Evolutionary conservation across 1,284 basidiomycete species (phyloP), one percentile per base, ranked within the genome.

Genomic region (Trichosporon sp.): DNA sequence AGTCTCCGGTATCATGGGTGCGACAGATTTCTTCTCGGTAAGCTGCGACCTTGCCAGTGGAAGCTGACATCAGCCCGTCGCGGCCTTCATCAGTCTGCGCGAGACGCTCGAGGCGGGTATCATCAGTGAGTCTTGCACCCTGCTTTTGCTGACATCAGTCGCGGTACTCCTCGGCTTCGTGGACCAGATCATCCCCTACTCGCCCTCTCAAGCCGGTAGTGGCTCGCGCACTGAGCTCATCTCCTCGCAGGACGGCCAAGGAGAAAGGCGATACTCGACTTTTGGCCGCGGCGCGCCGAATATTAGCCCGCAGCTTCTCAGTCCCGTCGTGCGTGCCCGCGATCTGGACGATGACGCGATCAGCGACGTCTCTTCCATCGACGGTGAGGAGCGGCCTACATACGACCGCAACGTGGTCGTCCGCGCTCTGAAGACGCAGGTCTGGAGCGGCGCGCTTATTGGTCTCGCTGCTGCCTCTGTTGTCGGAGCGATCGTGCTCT

Each of bases 101-200:
- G 93, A 96, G 87, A 91, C 92, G 1, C 88, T 96, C 75, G 93
- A 96, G 85, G 92, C 92, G 7, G 90, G 89, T 67, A 91, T 96
- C 85, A 93, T 96, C 86, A 85, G 95, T 84, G 56, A 63, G 79
- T 76, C 16, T 6, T 19, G 4, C 32, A 16, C 16, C 7, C 65
- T 14, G 43, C 14, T 6, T 26, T 11, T 2, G 0, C 3, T 16
- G 11, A 12, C 4, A 7, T 51, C 65, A 81, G 80, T 81, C 70
- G 92, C 92, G 8, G 92, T 94, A 73, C 88, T 96, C 67, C 89
- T 95, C 54, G 90, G 91, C 75, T 89, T 96, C 75, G 90, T 92
- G 65, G 89, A 94, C 77, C 92, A 94, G 78, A 89, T 95, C 59
- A 78, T 84, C 68, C 80, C 75, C n/a, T 69, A 67, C 61, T 59